Evolutionary conservation across 768 basidiomycete species (phyloP), one percentile per base, ranked within the genome.

Genomic region (Suillus luteus): DNA sequence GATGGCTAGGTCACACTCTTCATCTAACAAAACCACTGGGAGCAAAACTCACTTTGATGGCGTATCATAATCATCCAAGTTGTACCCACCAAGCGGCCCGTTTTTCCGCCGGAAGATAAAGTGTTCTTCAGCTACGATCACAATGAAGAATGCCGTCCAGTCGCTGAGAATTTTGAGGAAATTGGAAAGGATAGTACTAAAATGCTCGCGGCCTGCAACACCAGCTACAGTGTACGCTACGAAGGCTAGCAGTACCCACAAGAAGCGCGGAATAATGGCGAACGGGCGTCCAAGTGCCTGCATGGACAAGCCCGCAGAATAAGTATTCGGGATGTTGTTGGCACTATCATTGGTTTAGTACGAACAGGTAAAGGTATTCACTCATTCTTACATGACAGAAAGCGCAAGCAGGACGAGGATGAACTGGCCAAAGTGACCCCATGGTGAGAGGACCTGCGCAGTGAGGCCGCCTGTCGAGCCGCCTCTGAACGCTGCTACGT

Each of bases 51-150:
- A 80, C 77, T 66, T 73, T 35, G 72, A 71, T 6, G 79, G 78
- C 1, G 66, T 68, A 62, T 85, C 84, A 75, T 81, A 85, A 60
- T 79, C 82, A 15, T 76, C 74, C 61, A 85, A 62, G 64, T 85
- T 80, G 64, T 85, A 86, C n/a, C 84, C 85, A 2, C 80, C 82
- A 9, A 84, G 68, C 2, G 68, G 68, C 12, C 82, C 80, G 0
- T 74, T 70, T 51, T 67, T 70, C 7, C 79, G 66, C 61, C 85
- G 72, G 65, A 82, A 83, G n/a, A 83, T 68, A 65, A 76, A 79
- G 62, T 83, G 82, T 65, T 83, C 82, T 46, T 82, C 82, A 0
- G 72, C 70, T 5, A 82, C 71, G 52, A 84, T 78, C 43, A 83
- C 75, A 51, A 83, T 70, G 63, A 83, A 82, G 67, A 83, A 80